phyloP scores from a whole-genome alignment of 352 stramenopile genomes.

The Phytopythium oedochilum region DNA sequence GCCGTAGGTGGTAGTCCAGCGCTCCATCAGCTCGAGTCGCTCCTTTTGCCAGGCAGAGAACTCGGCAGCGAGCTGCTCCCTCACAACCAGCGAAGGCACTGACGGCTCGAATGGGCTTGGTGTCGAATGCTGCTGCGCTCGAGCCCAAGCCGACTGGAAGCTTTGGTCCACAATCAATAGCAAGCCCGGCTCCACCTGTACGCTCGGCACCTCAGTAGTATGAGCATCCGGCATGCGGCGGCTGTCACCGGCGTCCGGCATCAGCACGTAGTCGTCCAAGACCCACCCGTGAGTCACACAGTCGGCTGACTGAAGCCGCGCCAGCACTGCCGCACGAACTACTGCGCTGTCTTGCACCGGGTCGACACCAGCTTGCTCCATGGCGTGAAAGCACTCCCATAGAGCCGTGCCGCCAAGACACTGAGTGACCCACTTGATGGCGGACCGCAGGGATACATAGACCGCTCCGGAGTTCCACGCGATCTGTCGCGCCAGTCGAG shows the following conservation, averaged over 20 bases:
- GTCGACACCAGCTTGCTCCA: conserved; percentile 4
- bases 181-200: conserved; percentile 34
- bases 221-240: not conserved
- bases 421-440: conserved; percentile 51
- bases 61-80: conserved; percentile 12
- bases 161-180: conserved; percentile 44
- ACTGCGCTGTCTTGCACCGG: conserved; percentile 14
- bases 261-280: conserved; percentile 46
- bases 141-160: conserved; percentile 22
- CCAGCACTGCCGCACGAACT: conserved; percentile 30
- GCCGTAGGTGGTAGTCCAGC: conserved; percentile 42
- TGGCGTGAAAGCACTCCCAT: conserved; percentile 9
- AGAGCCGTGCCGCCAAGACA: conserved; percentile 41
- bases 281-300: conserved; percentile 59
- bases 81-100: not conserved
- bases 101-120: not conserved
- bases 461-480: conserved; percentile 20
- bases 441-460: conserved; percentile 41
- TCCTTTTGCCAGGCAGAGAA: conserved; percentile 39
- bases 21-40: conserved; percentile 39
- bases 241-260: conserved; percentile 16
- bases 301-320: conserved; percentile 48
- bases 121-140: conserved; percentile 2
- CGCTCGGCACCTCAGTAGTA: not conserved
- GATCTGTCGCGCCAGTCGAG: conserved; percentile 24